Evolutionary conservation across 805 yeast species (phyloP).

Genomic region (Jamesozyma hellenica): DNA sequence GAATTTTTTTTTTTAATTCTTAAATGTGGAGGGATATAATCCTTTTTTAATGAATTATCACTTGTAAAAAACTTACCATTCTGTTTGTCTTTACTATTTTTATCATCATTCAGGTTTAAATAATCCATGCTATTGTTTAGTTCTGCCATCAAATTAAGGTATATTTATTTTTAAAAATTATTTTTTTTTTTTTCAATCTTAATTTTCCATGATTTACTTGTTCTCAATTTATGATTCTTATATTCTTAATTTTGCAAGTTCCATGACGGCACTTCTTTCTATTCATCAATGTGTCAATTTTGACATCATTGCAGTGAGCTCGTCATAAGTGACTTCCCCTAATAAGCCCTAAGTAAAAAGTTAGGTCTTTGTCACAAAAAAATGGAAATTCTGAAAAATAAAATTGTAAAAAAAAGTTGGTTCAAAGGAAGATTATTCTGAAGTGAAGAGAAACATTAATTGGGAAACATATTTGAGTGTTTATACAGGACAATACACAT

Average conservation of each 20-base stretch:
- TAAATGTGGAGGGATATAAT: slow-evolving; percentile 27
- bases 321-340: not conserved
- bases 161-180: too few species aligned
- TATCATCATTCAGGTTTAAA: not conserved
- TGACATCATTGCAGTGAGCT: not conserved
- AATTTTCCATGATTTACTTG: too few species aligned
- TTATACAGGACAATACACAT: too few species aligned
- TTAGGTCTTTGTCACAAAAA: not conserved
- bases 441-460: too few species aligned
- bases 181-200: too few species aligned
- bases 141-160: not conserved
- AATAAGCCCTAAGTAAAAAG: not conserved
- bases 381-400: not conserved
- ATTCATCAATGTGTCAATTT: too few species aligned
- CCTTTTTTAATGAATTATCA: slow-evolving; percentile 30
- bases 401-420: too few species aligned
- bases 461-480: too few species aligned
- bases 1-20: slow-evolving; percentile 20
- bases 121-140: not conserved
- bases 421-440: too few species aligned
- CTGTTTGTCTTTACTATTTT: not conserved
- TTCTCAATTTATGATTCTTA: too few species aligned
- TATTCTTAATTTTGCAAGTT: too few species aligned
- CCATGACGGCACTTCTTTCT: too few species aligned
- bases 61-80: slow-evolving; percentile 20